Evolutionary conservation across 805 yeast genomes (phyloP).

Genomic region (Cyberlindnera maclurae): DNA sequence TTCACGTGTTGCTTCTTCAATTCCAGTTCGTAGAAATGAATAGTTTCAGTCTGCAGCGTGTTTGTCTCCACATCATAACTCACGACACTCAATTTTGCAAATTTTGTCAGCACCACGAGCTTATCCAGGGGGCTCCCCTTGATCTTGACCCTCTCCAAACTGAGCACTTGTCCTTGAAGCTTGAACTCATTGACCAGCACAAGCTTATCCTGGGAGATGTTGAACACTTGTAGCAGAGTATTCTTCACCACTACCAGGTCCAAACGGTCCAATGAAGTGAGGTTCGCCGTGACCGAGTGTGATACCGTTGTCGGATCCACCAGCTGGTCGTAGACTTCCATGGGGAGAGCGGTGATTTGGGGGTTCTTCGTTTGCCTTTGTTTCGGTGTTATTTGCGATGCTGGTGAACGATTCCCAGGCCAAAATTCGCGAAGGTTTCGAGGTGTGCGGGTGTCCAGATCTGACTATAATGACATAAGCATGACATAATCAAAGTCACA

Average conservation of each 20-base stretch:
- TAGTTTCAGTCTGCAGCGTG: constrained; percentile 60
- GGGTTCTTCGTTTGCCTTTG: too few species aligned
- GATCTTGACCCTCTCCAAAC: constrained; percentile 43
- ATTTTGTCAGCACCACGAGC: constrained; percentile 57
- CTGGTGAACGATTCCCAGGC: too few species aligned
- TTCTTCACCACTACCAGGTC: constrained; percentile 69
- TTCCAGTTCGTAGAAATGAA: constrained; percentile 80
- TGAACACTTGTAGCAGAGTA: constrained; percentile 41
- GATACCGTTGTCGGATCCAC: constrained; percentile 69
- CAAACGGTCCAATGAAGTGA: constrained; percentile 30
- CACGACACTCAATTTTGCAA: constrained; percentile 72
- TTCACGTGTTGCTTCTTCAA: constrained; percentile 45
- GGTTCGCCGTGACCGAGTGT: constrained; percentile 48
- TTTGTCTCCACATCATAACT: constrained; percentile 56
- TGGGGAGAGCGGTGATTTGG: constrained; percentile 19
- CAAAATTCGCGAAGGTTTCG: too few species aligned
- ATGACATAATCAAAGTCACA: too few species aligned
- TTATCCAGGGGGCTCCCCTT: constrained; percentile 48
- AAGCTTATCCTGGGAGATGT: constrained; percentile 19
- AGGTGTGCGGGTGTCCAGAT: too few species aligned
- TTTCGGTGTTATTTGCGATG: too few species aligned
- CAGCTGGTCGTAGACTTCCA: constrained; percentile 79
- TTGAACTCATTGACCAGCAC: constrained; percentile 54
- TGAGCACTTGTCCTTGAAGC: constrained; percentile 63
- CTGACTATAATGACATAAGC: too few species aligned